Evolutionary conservation across 495 filamentous ascomycete species (phyloP), one percentile per base, ranked within the genome.

Genomic region (Endocarpon pusillum): DNA sequence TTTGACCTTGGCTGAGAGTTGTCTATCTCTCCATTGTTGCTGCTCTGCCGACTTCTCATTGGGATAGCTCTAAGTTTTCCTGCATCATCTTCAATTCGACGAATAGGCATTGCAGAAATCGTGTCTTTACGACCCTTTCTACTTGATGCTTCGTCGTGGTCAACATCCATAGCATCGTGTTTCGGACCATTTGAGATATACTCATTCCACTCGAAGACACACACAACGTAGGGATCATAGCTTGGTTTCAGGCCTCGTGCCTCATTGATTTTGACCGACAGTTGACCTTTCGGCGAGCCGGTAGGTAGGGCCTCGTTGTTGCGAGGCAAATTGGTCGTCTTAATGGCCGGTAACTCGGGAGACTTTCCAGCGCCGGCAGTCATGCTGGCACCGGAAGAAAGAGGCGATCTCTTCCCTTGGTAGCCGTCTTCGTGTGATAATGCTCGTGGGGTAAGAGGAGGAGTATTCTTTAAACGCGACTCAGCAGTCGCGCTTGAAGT

Each of bases 191-290:
- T 79, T 7, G 89, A 94, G 33, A 97, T 93, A 43, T 86, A 78
- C 50, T 97, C 91, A 45, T 86, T 89, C 54, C 81, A 81, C 50
- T 97, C 89, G 46, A 94, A 97, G 17, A 92, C 86, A 26, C 84
- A 93, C 10, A 97, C 85, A 15, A 93, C 84, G 48, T 96, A 97
- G 2, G 89, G 89, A 46, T 93, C 78, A 24, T 71, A 67, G 48
- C 84, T 83, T 8, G 75, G 80, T 33, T 77, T 67, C 18, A 97
- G 55, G 2, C 81, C 82, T 44, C 81, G 69, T 21, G 77, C 89
- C 55, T 92, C 81, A 35, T 71, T 60, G 20, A 97, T 86, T 41
- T 77, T 81, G 35, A 97, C 80, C 20, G 78, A 78, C 14, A 97
- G 64, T 52, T 93, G 93, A 18, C 89, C 89, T 50, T 80, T 89